Base-by-base conservation (phyloP, 129 eudicot species). In the Centaurea solstitialis region DNA sequence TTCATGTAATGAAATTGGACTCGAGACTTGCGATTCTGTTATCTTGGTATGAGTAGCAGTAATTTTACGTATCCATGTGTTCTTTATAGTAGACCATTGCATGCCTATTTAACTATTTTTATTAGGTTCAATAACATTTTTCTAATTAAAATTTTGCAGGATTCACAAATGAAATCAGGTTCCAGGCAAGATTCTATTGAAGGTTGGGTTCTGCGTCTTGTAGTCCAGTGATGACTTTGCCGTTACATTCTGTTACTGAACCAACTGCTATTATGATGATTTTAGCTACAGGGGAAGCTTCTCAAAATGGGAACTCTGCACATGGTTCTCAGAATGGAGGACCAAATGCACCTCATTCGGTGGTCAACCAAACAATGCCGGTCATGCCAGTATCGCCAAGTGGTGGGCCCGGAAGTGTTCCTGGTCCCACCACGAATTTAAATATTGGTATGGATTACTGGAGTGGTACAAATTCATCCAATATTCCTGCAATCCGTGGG, bases 391-490 rank as follows among this genome's bases (percentile, higher is more conserved):
- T 86, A 43, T 68, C 94, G 76, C 86, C 85, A 38, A 80, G 82
- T 59, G 97, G 85, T 45, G 86, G 85, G 26, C 81, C 86, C 38
- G 88, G 86, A 72, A 84, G 88, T 77, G 85, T 89, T 75, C 75
- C 93, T 64, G 95, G 98, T 73, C 98, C 98, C 76, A 78, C 96
- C 21, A 91, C 97, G 33, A 94, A 94, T 90, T 88, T 94, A 79
- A 93, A 93, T 78, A 93, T 89, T 28, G 97, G 98, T 74, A 94
- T 94, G 98, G 98, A 94, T 68, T 94, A 90, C 84, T 94, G 98
- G 98, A 89, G 87, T 57, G 84, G 93, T 53, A 85, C 95, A 39
- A 81, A 85, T 72, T 50, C 93, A 20, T 76, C 96, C 68, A 72
- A 87, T 41, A 57, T 87, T 40, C 89, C 97, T 78, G 91, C 94